phyloP scores from a whole-genome alignment of 1,284 basidiomycete species.

The Ceratobasidium theobromae region DNA sequence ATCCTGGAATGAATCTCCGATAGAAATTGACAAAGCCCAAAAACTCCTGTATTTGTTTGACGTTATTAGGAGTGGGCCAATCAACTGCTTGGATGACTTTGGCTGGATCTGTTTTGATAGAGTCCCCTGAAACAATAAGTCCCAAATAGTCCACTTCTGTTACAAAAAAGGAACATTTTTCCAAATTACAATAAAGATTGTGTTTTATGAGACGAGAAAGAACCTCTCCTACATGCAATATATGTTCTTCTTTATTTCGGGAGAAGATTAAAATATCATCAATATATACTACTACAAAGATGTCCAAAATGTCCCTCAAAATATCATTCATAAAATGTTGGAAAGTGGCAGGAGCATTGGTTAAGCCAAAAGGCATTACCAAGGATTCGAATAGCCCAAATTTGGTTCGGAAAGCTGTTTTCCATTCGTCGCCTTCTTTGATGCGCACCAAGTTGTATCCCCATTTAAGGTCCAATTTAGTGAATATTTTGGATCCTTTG shows the following conservation, averaged over 20 bases:
- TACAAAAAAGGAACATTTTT: slow-evolving; percentile 42
- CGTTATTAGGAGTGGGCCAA: neutral
- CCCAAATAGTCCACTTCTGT: slow-evolving; percentile 38
- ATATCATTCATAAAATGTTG: slow-evolving; percentile 25
- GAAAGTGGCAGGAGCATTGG: slow-evolving; percentile 22
- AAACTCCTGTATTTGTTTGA: slow-evolving; percentile 6
- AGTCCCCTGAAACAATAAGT: neutral
- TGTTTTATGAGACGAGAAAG: slow-evolving; percentile 28
- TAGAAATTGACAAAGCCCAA: slow-evolving; percentile 39
- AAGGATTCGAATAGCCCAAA: slow-evolving; percentile 26
- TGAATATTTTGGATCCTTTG: slow-evolving; percentile 10
- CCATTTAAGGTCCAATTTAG: slow-evolving; percentile 21
- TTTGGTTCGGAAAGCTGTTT: slow-evolving; percentile 27
- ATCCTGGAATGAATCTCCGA: slow-evolving; percentile 43
- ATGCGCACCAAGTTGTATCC: slow-evolving; percentile 19
- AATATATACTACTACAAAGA: slow-evolving; percentile 28
- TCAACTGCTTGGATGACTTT: neutral
- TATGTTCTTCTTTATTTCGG: slow-evolving; percentile 19
- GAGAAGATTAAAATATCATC: slow-evolving; percentile 35
- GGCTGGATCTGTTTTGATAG: neutral
- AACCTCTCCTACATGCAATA: slow-evolving; percentile 16
- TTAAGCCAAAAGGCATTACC: slow-evolving; percentile 28
- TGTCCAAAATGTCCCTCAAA: slow-evolving; percentile 17
- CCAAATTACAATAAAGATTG: slow-evolving; percentile 36
- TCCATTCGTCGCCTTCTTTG: slow-evolving; percentile 26